Conservation (phyloP, 2,329 filamentous ascomycete genomes). For the Fusarium newnesense region DNA sequence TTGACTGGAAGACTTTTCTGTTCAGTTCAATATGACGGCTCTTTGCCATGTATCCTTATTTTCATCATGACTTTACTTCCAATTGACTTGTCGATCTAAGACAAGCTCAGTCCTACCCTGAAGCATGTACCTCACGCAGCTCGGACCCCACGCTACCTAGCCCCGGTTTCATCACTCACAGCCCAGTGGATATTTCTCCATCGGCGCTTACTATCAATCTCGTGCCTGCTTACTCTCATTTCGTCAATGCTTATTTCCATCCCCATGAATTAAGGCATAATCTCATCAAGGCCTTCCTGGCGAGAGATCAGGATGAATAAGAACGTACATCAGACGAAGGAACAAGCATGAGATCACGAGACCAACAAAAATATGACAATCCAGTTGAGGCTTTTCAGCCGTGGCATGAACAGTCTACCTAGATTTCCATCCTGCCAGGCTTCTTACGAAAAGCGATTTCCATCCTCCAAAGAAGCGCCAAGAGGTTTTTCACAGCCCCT, state of each 20-base stretch:
- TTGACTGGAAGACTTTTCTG: accelerated
- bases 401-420: accelerated
- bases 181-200: background rate
- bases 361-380: no score
- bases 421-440: background rate
- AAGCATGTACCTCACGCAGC: accelerated
- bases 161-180: background rate
- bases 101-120: background rate
- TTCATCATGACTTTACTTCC: no score
- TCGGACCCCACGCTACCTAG: background rate
- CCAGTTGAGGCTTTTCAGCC: no score
- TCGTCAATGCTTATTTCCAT: background rate
- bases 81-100: background rate
- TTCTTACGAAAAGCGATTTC: accelerated
- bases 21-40: background rate
- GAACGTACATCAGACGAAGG: no score
- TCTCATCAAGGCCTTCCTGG: accelerated
- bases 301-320: accelerated
- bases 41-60: background rate
- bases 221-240: background rate
- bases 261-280: no score
- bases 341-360: background rate
- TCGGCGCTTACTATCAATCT: background rate
- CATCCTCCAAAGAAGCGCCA: no score
- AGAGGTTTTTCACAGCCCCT: background rate